Evolutionary conservation across 192 early-diverging fungal species (phyloP).

Genomic region (Chytriomyces sp.): DNA sequence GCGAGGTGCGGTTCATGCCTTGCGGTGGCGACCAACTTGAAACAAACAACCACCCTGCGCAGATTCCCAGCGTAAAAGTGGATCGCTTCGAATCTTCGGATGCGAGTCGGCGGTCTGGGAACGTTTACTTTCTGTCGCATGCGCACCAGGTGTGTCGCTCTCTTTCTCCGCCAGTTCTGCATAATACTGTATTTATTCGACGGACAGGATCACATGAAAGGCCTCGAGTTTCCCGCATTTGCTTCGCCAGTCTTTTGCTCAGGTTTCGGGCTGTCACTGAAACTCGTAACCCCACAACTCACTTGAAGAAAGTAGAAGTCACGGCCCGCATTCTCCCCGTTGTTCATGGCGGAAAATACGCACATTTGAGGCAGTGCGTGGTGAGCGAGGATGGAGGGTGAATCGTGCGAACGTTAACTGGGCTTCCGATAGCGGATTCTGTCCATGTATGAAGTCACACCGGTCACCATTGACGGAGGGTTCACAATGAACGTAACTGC

Average conservation of each 20-base stretch:
- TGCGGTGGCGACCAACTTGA: too few species aligned
- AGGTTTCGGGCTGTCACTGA: neutral
- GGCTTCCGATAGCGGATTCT: neutral
- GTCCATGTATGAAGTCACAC: neutral
- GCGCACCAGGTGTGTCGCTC: neutral
- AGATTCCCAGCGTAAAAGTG: neutral
- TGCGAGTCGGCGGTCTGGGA: neutral
- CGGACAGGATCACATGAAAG: constrained; percentile 13
- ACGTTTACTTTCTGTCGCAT: constrained; percentile 5
- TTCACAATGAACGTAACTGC: neutral
- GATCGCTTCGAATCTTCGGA: neutral
- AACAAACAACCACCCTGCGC: neutral
- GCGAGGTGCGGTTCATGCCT: neutral
- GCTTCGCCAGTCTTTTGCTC: neutral
- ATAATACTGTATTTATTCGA: neutral
- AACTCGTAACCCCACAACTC: neutral
- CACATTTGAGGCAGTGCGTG: neutral
- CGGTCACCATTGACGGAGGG: neutral
- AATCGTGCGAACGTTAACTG: neutral
- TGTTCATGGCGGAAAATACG: neutral
- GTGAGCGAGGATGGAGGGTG: neutral
- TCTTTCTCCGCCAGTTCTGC: neutral
- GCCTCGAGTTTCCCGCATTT: constrained; percentile 2
- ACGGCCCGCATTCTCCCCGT: neutral
- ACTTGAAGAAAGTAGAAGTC: neutral